Percentiles rank a stretch among this genome's conserved stretches.
These are phyloP conservation scores for Capsella rubella DNA, from an alignment of 441 rosid genomes.

Conservation along the genomic window DNA sequence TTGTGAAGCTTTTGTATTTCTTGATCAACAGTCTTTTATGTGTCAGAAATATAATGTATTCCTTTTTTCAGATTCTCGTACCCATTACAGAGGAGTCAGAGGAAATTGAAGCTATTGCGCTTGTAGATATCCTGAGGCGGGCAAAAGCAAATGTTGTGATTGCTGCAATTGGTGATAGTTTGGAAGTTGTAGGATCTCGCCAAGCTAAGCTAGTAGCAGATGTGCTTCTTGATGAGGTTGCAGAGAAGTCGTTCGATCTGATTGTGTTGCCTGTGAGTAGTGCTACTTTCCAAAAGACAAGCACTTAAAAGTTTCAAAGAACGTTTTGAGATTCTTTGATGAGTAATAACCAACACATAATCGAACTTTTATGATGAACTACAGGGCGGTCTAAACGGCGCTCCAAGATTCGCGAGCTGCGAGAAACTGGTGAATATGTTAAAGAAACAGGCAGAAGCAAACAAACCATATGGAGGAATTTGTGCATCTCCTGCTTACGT, in stretches of 20 bases:
- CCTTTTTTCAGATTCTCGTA: slow-evolving; percentile 74
- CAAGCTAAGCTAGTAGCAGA: slow-evolving; percentile 87
- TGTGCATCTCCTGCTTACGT: slow-evolving; percentile 95
- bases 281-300: slow-evolving; percentile 24
- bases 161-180: slow-evolving; percentile 77
- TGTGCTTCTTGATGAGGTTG: slow-evolving; percentile 83
- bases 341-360: not conserved
- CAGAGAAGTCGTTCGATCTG: slow-evolving; percentile 74
- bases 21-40: not conserved
- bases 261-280: slow-evolving; percentile 80
- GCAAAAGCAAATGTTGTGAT: slow-evolving; percentile 89
- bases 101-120: slow-evolving; percentile 91
- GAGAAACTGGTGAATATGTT: slow-evolving; percentile 77
- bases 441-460: slow-evolving; percentile 75
- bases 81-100: slow-evolving; percentile 89
- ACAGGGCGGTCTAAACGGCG: slow-evolving; percentile 96
- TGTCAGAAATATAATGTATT: slow-evolving; percentile 7
- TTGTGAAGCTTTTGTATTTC: slow-evolving; percentile 5
- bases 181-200: slow-evolving; percentile 83
- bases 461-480: slow-evolving; percentile 86
- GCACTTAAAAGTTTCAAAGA: not conserved
- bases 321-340: slow-evolving; percentile 11
- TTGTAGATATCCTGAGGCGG: slow-evolving; percentile 80
- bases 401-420: slow-evolving; percentile 79
- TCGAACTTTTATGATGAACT: slow-evolving; percentile 20